These are phyloP conservation scores for Wilcoxina mikolae DNA, from an alignment of 495 filamentous ascomycete species.

Conservation along the genomic window DNA sequence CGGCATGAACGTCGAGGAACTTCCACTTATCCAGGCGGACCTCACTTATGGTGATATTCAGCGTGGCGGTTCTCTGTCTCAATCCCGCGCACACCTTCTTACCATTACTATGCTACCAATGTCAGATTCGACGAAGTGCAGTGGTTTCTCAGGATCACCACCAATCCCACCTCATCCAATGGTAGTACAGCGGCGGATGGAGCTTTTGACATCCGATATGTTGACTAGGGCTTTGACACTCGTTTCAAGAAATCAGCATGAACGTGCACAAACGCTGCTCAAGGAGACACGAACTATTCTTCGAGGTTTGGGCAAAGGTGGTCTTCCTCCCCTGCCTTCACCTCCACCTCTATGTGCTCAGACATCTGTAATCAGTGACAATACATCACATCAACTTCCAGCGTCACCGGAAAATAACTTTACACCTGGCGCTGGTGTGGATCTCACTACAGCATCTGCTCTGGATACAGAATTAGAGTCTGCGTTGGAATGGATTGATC, in stretches of 20 bases:
- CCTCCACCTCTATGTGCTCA: conserved; percentile 3
- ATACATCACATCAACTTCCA: conserved; percentile 35
- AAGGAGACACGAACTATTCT: conserved; percentile 90
- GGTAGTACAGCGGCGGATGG: conserved; percentile 95
- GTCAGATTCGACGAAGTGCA: conserved; percentile 43
- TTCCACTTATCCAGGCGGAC: conserved; percentile 91
- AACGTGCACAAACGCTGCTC: conserved; percentile 79
- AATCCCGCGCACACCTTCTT: conserved; percentile 81
- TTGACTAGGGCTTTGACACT: conserved; percentile 81
- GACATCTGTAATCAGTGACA: conserved; percentile 12
- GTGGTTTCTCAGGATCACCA: conserved; percentile 50
- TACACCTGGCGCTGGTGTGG: conserved; percentile 57
- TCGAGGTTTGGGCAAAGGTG: conserved; percentile 88
- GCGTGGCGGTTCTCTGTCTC: conserved; percentile 73
- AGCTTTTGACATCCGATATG: conserved; percentile 96
- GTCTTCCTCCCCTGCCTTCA: conserved; percentile 78
- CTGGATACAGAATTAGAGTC: conserved; percentile 83
- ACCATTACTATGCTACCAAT: conserved; percentile 97
- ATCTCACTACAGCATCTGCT: conserved; percentile 61
- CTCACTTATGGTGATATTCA: conserved; percentile 88
- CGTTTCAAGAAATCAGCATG: conserved; percentile 79
- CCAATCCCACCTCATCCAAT: conserved; percentile 91
- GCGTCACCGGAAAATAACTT: conserved; percentile 41
- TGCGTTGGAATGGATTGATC: conserved; percentile 97
- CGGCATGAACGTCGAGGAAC: conserved; percentile 76